Conservation (phyloP, 164 flowering plant genomes). For the Aristolochia fimbriata region DNA sequence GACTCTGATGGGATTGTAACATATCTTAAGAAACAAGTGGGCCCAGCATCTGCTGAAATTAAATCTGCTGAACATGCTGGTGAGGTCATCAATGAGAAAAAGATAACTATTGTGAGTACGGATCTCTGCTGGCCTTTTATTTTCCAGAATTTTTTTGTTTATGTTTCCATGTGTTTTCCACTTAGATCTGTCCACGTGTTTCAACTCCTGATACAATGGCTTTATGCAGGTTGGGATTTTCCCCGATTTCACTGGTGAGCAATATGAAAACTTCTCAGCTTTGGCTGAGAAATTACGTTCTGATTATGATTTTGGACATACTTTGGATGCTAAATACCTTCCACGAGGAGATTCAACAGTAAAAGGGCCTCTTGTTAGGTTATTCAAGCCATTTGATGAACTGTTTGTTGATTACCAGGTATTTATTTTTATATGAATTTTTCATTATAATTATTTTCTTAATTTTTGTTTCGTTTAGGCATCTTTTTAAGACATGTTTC, state of each 20-base stretch:
- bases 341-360: conserved; percentile 76
- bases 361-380: conserved; percentile 50
- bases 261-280: conserved; percentile 49
- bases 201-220: neutral
- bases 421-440: neutral
- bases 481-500: neutral
- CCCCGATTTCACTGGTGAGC: conserved; percentile 75
- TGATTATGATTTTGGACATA: conserved; percentile 81
- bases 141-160: too few species aligned
- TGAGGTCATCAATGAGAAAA: conserved; percentile 40
- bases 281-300: conserved; percentile 72
- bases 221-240: conserved; percentile 76
- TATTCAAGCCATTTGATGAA: conserved; percentile 95
- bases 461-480: neutral
- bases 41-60: conserved; percentile 80
- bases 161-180: too few species aligned
- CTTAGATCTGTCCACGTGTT: too few species aligned
- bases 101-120: conserved; percentile 51
- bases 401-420: conserved; percentile 78
- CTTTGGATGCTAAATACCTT: conserved; percentile 68
- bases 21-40: conserved; percentile 73
- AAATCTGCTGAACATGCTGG: conserved; percentile 57
- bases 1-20: conserved; percentile 81
- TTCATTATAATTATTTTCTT: neutral
- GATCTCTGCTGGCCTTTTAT: too few species aligned